Conservation (phyloP, 345 rosid species). For the Brassica carinata region DNA sequence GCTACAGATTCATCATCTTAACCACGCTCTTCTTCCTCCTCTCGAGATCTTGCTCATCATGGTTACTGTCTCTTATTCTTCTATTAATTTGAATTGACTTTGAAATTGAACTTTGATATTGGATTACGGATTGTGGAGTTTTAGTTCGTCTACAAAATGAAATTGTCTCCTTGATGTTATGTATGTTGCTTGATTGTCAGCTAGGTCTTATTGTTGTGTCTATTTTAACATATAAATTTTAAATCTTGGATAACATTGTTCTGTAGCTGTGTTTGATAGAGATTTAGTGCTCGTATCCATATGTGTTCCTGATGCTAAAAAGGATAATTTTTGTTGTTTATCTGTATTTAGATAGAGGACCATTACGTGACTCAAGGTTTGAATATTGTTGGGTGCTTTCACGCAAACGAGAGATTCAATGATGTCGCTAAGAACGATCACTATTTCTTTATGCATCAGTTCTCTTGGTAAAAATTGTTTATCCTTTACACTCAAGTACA, state of each 20-base stretch:
- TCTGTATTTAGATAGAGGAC: too few relatives aligned
- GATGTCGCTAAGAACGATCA: too few relatives aligned
- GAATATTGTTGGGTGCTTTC: too few relatives aligned
- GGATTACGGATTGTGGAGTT: not conserved
- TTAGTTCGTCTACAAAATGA: not conserved
- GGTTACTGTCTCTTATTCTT: not conserved
- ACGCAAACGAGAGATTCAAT: too few relatives aligned
- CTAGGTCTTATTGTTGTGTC: slow-evolving; percentile 9
- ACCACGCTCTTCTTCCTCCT: not conserved
- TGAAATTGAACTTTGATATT: not conserved
- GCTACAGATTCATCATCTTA: too few relatives aligned
- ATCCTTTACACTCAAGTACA: too few relatives aligned
- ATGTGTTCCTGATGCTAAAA: not conserved
- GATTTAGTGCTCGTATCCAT: slow-evolving; percentile 2
- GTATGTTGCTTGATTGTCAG: not conserved
- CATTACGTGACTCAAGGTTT: too few relatives aligned
- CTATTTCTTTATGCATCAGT: too few relatives aligned
- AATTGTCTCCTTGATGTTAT: not conserved
- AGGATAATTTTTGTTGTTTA: too few relatives aligned
- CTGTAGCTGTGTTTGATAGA: slow-evolving; percentile 1
- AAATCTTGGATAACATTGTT: slow-evolving; percentile 21
- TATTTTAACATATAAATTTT: not conserved
- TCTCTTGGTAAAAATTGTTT: too few relatives aligned
- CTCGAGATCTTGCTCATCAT: not conserved
- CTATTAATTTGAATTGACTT: not conserved